These are phyloP conservation scores for Fusarium torulosum DNA, from an alignment of 2,329 filamentous ascomycete genomes.

Conservation along the genomic window DNA sequence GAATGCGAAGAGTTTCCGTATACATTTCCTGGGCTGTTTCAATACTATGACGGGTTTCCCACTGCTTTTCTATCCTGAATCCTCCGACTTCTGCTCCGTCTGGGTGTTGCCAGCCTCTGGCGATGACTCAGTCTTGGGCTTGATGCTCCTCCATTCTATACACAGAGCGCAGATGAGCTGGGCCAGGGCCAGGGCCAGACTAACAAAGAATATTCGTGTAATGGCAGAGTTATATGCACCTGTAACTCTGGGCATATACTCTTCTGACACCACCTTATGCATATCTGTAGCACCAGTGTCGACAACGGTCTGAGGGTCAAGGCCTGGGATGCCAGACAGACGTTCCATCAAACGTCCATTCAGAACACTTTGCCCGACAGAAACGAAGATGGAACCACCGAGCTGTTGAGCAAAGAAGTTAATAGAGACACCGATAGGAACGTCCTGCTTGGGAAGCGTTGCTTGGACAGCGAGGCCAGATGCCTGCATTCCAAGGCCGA, in stretches of 20 bases:
- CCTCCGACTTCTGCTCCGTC: conserved; percentile 22
- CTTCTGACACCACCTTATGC: conserved; percentile 61
- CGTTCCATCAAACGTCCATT: conserved; percentile 59
- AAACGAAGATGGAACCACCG: conserved; percentile 69
- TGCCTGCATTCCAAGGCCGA: conserved; percentile 71
- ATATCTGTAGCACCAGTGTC: conserved; percentile 71
- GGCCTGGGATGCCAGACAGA: conserved; percentile 56
- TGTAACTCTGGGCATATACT: conserved; percentile 67
- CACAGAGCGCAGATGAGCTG: conserved; percentile 69
- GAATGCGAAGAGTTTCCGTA: conserved; percentile 2
- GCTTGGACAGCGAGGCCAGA: conserved; percentile 68
- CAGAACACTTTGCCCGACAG: conserved; percentile 68
- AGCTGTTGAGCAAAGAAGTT: conserved; percentile 71
- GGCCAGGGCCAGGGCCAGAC: conserved; percentile 66
- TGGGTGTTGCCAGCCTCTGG: conserved; percentile 5
- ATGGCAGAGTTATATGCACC: conserved; percentile 75
- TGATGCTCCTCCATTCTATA: conserved; percentile 77
- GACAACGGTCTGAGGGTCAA: conserved; percentile 59
- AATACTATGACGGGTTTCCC: not conserved
- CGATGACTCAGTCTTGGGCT: conserved; percentile 57
- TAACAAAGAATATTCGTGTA: conserved; percentile 72
- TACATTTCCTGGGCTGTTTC: not conserved
- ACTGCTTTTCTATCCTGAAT: conserved; percentile 24
- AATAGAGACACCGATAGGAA: conserved; percentile 67
- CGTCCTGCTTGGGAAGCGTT: conserved; percentile 63